phyloP scores from a whole-genome alignment of 2,329 filamentous ascomycete genomes.

The Pseudonectria buxi region DNA sequence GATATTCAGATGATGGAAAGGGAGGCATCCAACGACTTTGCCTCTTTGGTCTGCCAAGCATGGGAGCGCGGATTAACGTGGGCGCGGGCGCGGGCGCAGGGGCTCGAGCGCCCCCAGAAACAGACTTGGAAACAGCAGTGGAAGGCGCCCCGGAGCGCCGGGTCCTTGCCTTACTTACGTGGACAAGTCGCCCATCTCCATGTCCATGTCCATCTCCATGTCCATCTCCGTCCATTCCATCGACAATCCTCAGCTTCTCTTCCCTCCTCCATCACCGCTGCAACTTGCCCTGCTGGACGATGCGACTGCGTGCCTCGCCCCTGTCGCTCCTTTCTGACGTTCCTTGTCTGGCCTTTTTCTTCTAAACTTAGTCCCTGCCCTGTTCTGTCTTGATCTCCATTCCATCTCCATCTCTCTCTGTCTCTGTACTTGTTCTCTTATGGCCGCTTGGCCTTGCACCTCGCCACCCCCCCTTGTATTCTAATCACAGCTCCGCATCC shows the following conservation, averaged over 20 bases:
- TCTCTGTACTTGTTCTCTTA: constrained; percentile 9
- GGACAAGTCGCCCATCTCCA: constrained; percentile 17
- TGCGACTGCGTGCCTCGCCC: constrained; percentile 15
- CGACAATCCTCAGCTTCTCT: no score
- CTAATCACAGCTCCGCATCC: neutral
- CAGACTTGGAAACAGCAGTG: no score
- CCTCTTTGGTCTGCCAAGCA: neutral
- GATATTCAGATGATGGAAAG: no score
- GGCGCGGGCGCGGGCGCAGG: neutral
- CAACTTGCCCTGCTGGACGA: constrained; percentile 6
- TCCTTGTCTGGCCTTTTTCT: constrained; percentile 13
- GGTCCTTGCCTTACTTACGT: no score
- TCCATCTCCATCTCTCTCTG: constrained; percentile 10
- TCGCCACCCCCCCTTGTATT: no score
- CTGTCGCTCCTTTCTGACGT: constrained; percentile 21
- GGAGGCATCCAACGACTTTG: no score
- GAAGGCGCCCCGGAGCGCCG: no score
- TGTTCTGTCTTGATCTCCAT: constrained; percentile 5
- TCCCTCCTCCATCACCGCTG: constrained; percentile 2
- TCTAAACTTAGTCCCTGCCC: constrained; percentile 3
- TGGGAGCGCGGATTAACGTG: constrained; percentile 1
- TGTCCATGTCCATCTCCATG: constrained; percentile 7
- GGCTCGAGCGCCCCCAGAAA: no score
- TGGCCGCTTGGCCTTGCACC: no score
- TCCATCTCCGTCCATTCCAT: constrained; percentile 8